These are phyloP conservation scores for Silene coronaria DNA, from an alignment of 179 eudicot genomes.

Conservation along the genomic window DNA sequence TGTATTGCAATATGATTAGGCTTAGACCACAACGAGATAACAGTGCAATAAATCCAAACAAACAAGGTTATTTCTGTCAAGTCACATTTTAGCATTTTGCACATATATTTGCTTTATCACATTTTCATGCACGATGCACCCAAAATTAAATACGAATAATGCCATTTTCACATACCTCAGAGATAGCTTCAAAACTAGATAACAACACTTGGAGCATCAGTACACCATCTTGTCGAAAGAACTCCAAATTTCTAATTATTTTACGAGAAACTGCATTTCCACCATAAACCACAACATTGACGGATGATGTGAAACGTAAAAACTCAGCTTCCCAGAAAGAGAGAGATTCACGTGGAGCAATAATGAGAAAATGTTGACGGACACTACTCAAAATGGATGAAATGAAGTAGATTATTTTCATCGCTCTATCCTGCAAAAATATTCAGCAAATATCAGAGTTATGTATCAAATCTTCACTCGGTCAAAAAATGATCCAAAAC, in stretches of 20 bases:
- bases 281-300: conserved; percentile 52
- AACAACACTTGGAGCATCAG: conserved; percentile 62
- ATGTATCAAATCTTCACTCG: neutral
- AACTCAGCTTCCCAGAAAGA: conserved; percentile 74
- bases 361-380: conserved; percentile 54
- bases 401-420: conserved; percentile 39
- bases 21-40: neutral
- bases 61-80: conserved; percentile 1
- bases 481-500: conserved; percentile 1
- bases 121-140: neutral
- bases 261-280: conserved; percentile 50
- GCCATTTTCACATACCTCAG: conserved; percentile 45
- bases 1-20: conserved; percentile 28
- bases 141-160: conserved; percentile 2
- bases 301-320: conserved; percentile 43
- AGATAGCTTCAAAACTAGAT: conserved; percentile 45
- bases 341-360: conserved; percentile 34
- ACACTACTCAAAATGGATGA: conserved; percentile 38
- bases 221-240: conserved; percentile 44
- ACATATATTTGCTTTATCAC: neutral
- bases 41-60: neutral
- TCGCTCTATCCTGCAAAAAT: conserved; percentile 50
- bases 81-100: neutral
- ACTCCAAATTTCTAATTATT: conserved; percentile 46
- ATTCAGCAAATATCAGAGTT: neutral